phyloP scores from a whole-genome alignment of 2,329 filamentous ascomycete species.

The Aspergillus awamori region DNA sequence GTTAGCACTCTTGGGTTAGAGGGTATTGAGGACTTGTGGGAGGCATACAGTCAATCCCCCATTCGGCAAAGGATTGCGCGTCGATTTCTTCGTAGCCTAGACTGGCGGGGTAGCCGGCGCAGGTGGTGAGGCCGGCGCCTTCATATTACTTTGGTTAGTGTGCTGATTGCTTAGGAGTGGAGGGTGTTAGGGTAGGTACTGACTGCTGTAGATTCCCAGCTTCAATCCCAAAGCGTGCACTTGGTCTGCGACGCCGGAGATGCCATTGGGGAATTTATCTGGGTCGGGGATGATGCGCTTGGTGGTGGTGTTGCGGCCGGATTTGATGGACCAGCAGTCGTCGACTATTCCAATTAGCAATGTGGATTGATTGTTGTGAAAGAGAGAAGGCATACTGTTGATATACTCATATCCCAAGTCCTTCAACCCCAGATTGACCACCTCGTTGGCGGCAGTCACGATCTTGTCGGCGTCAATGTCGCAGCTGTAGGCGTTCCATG shows the following conservation, averaged over 20 bases:
- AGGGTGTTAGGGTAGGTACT: slow-evolving; percentile 31
- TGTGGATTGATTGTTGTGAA: background rate
- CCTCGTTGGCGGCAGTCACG: slow-evolving; percentile 49
- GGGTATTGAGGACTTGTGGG: background rate
- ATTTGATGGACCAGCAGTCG: slow-evolving; percentile 62
- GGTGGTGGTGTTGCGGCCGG: slow-evolving; percentile 46
- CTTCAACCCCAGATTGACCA: slow-evolving; percentile 51
- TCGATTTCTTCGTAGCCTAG: slow-evolving; percentile 61
- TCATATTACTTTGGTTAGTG: background rate
- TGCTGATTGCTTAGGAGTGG: too few species aligned
- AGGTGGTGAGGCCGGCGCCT: slow-evolving; percentile 49
- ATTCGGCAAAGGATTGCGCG: slow-evolving; percentile 59
- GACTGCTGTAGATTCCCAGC: slow-evolving; percentile 64
- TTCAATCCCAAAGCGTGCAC: slow-evolving; percentile 63
- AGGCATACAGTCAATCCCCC: slow-evolving; percentile 58
- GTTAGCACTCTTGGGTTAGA: background rate
- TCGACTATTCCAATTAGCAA: slow-evolving; percentile 47
- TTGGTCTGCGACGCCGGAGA: slow-evolving; percentile 55
- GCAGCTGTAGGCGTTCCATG: slow-evolving; percentile 53
- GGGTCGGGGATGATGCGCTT: slow-evolving; percentile 52
- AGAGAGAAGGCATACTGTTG: slow-evolving; percentile 25
- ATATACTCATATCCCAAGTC: slow-evolving; percentile 57
- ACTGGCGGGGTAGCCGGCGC: slow-evolving; percentile 60
- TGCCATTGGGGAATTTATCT: slow-evolving; percentile 61
- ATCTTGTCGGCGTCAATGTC: slow-evolving; percentile 52